Conservation (phyloP, 139 green algal genomes). For the Diplosphaera chodatii region DNA sequence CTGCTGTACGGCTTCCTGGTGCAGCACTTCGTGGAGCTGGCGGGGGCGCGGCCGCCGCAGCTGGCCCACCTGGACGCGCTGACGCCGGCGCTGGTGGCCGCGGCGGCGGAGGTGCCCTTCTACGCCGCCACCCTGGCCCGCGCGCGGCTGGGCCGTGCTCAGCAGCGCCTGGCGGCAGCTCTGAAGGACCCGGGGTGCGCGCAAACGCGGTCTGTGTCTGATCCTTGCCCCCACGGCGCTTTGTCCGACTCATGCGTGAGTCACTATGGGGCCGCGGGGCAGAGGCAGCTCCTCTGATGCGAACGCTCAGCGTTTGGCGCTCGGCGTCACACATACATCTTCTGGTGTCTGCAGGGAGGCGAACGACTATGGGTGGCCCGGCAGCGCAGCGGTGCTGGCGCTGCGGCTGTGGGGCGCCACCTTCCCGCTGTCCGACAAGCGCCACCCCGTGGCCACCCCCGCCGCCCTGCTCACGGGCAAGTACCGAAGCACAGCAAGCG, state of each 20-base stretch:
- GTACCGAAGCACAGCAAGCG: too few relatives aligned
- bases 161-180: conserved; percentile 26
- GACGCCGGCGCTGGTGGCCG: conserved; percentile 42
- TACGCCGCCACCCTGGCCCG: conserved; percentile 82
- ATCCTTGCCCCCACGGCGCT: too few relatives aligned
- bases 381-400: conserved; percentile 59
- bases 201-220: too few relatives aligned
- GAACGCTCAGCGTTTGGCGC: too few relatives aligned
- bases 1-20: conserved; percentile 83
- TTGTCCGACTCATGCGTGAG: too few relatives aligned
- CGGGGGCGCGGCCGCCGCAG: conserved; percentile 50
- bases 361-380: conserved; percentile 21
- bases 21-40: conserved; percentile 83
- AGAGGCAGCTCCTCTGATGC: too few relatives aligned
- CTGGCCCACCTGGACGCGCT: conserved; percentile 64
- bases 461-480: conserved; percentile 51
- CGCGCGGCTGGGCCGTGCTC: conserved; percentile 52
- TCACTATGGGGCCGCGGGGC: too few relatives aligned
- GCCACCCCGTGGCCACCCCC: conserved; percentile 79
- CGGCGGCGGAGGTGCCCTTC: conserved; percentile 73
- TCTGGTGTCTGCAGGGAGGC: background rate
- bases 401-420: conserved; percentile 75
- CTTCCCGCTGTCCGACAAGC: conserved; percentile 78
- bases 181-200: conserved; percentile 19
- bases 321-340: too few relatives aligned